Percentiles rank a stretch among this genome's conserved stretches.
Evolutionary conservation across 1,284 basidiomycete genomes (phyloP).

Genomic region (Microbotryum saponariae): DNA sequence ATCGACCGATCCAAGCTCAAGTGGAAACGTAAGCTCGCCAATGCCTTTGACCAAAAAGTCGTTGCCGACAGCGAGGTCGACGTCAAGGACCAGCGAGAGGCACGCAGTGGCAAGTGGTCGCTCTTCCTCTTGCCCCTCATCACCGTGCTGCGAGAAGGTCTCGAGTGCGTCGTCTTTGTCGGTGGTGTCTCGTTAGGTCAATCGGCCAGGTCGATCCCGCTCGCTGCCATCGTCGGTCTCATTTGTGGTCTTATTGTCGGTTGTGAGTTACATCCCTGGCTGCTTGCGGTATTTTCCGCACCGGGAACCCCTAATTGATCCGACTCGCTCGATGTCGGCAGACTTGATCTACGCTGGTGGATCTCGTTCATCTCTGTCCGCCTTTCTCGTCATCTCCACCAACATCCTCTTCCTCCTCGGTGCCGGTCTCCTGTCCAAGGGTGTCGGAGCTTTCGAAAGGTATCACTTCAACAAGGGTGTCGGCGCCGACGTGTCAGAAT

Average conservation of each 20-base stretch:
- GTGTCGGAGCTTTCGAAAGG: slow-evolving; percentile 61
- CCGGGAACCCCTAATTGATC: not conserved
- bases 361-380: slow-evolving; percentile 47
- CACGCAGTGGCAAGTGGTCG: slow-evolving; percentile 54
- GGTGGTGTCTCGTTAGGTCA: slow-evolving; percentile 81
- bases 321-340: not conserved
- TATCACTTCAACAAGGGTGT: slow-evolving; percentile 60
- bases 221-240: slow-evolving; percentile 76
- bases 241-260: slow-evolving; percentile 56
- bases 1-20: slow-evolving; percentile 62
- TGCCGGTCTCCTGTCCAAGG: slow-evolving; percentile 72
- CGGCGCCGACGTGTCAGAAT: slow-evolving; percentile 67
- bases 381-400: slow-evolving; percentile 82
- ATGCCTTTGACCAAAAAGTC: slow-evolving; percentile 58
- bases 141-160: slow-evolving; percentile 83
- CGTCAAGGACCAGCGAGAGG: slow-evolving; percentile 28
- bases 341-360: slow-evolving; percentile 48
- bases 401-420: slow-evolving; percentile 84
- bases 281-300: not conserved
- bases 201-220: slow-evolving; percentile 72
- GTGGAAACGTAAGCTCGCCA: slow-evolving; percentile 79
- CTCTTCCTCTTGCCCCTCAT: slow-evolving; percentile 80
- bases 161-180: slow-evolving; percentile 88
- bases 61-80: slow-evolving; percentile 6
- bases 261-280: slow-evolving; percentile 55